Conservation (phyloP, 352 stramenopile genomes). For the Thalassiosira delicatula region DNA sequence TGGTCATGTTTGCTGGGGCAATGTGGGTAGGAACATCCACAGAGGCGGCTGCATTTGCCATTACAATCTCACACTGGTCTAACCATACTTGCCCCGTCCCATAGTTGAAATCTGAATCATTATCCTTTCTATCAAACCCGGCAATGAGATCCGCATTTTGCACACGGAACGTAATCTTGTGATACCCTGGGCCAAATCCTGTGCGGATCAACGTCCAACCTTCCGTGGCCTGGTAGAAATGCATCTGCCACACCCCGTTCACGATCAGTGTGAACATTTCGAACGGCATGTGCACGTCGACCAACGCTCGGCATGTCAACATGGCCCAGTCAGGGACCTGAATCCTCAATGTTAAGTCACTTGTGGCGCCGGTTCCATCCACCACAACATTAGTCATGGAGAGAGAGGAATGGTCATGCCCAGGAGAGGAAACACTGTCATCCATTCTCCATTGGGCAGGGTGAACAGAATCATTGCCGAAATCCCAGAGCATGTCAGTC, state of each 20-base stretch:
- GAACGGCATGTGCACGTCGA: not conserved
- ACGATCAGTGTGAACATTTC: not conserved
- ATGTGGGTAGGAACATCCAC: too few relatives aligned
- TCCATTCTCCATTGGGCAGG: not conserved
- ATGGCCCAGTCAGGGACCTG: not conserved
- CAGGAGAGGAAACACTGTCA: too few relatives aligned
- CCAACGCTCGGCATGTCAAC: not conserved
- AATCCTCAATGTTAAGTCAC: not conserved
- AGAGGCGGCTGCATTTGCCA: too few relatives aligned
- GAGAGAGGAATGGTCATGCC: too few relatives aligned
- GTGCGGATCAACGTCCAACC: not conserved
- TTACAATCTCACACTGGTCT: not conserved
- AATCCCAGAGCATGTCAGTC: not conserved
- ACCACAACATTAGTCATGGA: not conserved
- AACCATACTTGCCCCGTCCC: not conserved
- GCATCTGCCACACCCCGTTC: not conserved
- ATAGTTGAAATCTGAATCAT: not conserved
- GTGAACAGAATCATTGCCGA: not conserved
- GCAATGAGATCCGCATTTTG: not conserved
- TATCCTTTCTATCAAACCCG: not conserved
- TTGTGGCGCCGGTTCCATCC: not conserved
- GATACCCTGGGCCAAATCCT: not conserved
- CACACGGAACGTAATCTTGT: not conserved
- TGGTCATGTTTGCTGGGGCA: too few relatives aligned
- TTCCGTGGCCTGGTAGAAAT: not conserved